Percentiles rank a stretch among this genome's conserved stretches.
Evolutionary conservation across 257 asterid species (phyloP).

Genomic region (Solanum ossicruentum): DNA sequence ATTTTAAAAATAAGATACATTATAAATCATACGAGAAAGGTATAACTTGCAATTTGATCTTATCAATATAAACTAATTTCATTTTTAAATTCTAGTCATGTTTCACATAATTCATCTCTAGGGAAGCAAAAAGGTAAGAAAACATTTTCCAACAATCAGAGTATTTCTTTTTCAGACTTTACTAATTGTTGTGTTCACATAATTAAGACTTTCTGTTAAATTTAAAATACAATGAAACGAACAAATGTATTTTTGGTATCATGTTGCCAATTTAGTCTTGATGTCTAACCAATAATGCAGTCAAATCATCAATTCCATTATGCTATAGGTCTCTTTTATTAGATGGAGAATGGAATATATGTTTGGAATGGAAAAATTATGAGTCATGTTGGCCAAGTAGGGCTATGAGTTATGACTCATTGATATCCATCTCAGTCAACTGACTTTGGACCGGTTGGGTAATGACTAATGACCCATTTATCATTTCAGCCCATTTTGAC

Average conservation of each 20-base stretch:
- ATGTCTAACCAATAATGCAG: neutral
- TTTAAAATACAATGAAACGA: neutral
- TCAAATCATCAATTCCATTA: neutral
- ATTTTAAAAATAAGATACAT: neutral
- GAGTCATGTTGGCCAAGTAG: neutral
- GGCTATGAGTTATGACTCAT: neutral
- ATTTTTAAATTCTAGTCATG: neutral
- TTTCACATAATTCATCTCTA: neutral
- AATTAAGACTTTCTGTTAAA: neutral
- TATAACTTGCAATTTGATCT: neutral
- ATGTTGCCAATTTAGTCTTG: neutral
- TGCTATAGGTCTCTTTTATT: neutral
- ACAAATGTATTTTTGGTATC: neutral
- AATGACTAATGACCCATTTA: neutral
- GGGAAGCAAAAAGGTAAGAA: neutral
- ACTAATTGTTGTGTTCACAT: neutral
- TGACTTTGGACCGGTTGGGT: neutral
- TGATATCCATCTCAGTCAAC: neutral
- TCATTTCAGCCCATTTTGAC: neutral
- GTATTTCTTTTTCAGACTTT: neutral
- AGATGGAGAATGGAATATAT: neutral
- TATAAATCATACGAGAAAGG: neutral
- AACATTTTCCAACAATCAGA: neutral
- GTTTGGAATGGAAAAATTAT: neutral
- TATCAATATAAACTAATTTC: neutral